These are phyloP conservation scores for Backusella parvicylindrica DNA, from an alignment of 192 early-diverging fungal species.

Conservation along the genomic window DNA sequence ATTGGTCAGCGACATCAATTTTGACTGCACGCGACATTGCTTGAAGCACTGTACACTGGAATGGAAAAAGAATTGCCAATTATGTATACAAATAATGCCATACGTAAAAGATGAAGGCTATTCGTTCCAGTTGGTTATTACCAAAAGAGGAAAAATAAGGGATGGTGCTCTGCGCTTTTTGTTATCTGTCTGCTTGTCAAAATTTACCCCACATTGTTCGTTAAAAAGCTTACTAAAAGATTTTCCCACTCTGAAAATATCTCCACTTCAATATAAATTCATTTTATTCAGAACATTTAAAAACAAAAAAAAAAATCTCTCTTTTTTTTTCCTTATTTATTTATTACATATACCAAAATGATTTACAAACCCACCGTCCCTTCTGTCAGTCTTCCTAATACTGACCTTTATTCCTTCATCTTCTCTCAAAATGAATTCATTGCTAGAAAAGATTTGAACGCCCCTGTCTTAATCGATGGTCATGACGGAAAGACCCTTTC, in stretches of 20 bases:
- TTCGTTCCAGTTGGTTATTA: not conserved
- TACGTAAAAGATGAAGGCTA: not conserved
- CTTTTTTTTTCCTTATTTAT: not conserved
- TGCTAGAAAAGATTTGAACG: not conserved
- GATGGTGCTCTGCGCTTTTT: not conserved
- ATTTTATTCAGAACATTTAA: not conserved
- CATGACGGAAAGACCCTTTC: conserved; percentile 5
- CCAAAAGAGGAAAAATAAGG: not conserved
- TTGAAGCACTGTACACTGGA: too few species aligned
- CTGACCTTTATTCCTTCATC: conserved; percentile 25
- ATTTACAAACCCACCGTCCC: conserved; percentile 18
- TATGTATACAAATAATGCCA: not conserved
- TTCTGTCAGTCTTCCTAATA: conserved; percentile 17
- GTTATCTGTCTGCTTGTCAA: not conserved
- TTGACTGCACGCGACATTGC: conserved; percentile 3
- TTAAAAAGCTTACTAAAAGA: conserved; percentile 1
- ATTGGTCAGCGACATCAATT: conserved; percentile 3
- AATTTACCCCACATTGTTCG: not conserved
- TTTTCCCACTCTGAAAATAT: conserved; percentile 1
- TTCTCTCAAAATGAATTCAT: conserved; percentile 22
- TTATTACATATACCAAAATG: not conserved
- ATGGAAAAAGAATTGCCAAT: not conserved
- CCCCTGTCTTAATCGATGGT: conserved; percentile 18
- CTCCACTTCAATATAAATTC: conserved; percentile 5
- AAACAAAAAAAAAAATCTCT: too few species aligned